Conservation (phyloP, 345 rosid species). For the Citrus australasica region DNA sequence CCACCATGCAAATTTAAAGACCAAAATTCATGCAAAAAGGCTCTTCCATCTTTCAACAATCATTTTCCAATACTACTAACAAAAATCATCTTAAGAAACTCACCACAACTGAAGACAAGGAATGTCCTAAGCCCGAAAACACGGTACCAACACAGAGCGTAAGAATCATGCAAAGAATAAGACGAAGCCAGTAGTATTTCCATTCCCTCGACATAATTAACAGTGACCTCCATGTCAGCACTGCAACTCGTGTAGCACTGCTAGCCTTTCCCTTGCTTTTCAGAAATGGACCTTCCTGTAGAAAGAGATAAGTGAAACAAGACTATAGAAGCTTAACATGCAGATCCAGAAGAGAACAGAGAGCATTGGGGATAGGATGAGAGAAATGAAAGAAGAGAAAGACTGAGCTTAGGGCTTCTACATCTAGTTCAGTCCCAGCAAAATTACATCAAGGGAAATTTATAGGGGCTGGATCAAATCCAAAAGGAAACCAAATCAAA, state of each 20-base stretch:
- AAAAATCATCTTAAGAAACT: conserved; percentile 28
- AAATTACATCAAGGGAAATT: background rate
- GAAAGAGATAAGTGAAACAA: conserved; percentile 11
- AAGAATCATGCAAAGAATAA: conserved; percentile 80
- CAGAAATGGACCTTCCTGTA: conserved; percentile 89
- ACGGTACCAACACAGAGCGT: conserved; percentile 75
- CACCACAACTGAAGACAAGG: conserved; percentile 91
- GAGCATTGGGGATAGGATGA: background rate
- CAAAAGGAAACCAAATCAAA: background rate
- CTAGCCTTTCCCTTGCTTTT: conserved; percentile 91
- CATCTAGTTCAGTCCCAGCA: background rate
- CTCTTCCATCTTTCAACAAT: background rate
- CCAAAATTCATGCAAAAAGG: background rate
- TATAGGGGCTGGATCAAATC: background rate
- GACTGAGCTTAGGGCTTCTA: background rate
- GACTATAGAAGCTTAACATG: background rate
- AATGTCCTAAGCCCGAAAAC: conserved; percentile 91
- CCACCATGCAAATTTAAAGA: background rate
- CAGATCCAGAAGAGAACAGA: background rate
- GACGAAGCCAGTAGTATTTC: conserved; percentile 98
- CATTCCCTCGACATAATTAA: conserved; percentile 96
- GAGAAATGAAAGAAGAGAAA: background rate
- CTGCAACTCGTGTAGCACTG: conserved; percentile 73
- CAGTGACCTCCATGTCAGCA: conserved; percentile 94
- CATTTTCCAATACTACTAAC: background rate